Percentiles rank a stretch among this genome's conserved stretches.
Conservation (phyloP, 2,329 filamentous ascomycete genomes). For the Cladosporium phlei region DNA sequence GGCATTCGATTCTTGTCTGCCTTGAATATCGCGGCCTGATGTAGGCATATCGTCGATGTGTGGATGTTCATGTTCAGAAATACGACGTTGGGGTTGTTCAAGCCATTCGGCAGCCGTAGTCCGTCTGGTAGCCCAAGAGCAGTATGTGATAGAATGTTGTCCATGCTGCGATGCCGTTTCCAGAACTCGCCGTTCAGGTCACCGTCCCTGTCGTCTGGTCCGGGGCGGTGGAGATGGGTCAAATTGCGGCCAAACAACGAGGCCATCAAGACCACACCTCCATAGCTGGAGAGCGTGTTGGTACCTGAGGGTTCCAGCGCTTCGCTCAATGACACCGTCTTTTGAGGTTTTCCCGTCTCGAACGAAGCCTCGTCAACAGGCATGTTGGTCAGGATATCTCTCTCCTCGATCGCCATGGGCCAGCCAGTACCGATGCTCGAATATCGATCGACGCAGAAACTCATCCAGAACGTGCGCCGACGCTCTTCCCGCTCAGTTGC, state of each 20-base stretch:
- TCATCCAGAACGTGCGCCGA: constrained; percentile 90
- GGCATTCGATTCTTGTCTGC: constrained; percentile 83
- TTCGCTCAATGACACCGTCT: constrained; percentile 65
- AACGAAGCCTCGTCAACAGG: constrained; percentile 82
- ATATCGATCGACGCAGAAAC: constrained; percentile 85
- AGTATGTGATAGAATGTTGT: constrained; percentile 84
- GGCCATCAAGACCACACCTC: constrained; percentile 77
- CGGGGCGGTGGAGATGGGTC: constrained; percentile 82
- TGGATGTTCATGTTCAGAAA: constrained; percentile 97
- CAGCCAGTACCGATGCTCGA: constrained; percentile 94
- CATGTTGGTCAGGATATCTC: constrained; percentile 80
- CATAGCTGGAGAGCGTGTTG: constrained; percentile 69
- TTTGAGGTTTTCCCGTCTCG: constrained; percentile 69
- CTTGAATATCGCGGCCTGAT: constrained; percentile 97
- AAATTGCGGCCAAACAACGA: constrained; percentile 87
- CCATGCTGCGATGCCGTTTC: constrained; percentile 84
- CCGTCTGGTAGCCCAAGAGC: constrained; percentile 75
- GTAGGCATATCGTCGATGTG: constrained; percentile 93
- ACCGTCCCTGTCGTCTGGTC: constrained; percentile 72
- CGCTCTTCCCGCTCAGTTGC: constrained; percentile 93
- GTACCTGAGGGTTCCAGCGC: constrained; percentile 68
- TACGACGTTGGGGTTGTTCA: constrained; percentile 76
- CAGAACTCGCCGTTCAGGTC: constrained; percentile 93
- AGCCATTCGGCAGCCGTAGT: constrained; percentile 71
- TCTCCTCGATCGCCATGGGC: constrained; percentile 92